A percentile compares a stretch with the other conserved stretches of the same genome.
phyloP scores from a whole-genome alignment of 2,329 filamentous ascomycete species.

The Cadophora sp. region DNA sequence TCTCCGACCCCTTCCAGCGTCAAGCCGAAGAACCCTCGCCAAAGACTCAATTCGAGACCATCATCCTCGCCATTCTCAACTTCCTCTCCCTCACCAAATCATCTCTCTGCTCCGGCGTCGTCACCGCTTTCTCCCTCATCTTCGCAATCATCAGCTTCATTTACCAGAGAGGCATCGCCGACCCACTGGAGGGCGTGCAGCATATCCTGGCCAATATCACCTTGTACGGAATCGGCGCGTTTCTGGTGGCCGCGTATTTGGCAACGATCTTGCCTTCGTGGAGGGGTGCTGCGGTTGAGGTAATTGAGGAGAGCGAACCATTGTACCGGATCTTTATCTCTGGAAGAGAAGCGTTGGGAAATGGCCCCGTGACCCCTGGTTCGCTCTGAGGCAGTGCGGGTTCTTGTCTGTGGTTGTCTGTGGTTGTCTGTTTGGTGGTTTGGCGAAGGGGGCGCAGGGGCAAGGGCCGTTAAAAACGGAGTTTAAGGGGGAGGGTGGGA shows the following conservation, averaged over 20 bases:
- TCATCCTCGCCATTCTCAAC: neutral
- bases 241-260: neutral
- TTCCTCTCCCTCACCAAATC: neutral
- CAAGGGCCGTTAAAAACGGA: neutral
- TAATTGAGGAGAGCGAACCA: neutral
- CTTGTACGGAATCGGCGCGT: neutral
- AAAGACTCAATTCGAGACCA: neutral
- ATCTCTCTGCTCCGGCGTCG: neutral
- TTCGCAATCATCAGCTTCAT: neutral
- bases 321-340: constrained; percentile 3
- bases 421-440: neutral
- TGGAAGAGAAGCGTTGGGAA: constrained; percentile 10
- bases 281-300: neutral
- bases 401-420: neutral
- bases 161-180: neutral
- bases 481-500: neutral
- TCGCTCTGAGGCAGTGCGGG: neutral
- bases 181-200: neutral
- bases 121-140: neutral
- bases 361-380: neutral
- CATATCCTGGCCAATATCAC: neutral
- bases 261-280: neutral
- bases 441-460: neutral
- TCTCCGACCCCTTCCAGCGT: constrained; percentile 8
- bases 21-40: neutral